Evolutionary conservation across 1,284 basidiomycete genomes (phyloP), one percentile per base, ranked within the genome.

Genomic region (Rhodotorula sp.): DNA sequence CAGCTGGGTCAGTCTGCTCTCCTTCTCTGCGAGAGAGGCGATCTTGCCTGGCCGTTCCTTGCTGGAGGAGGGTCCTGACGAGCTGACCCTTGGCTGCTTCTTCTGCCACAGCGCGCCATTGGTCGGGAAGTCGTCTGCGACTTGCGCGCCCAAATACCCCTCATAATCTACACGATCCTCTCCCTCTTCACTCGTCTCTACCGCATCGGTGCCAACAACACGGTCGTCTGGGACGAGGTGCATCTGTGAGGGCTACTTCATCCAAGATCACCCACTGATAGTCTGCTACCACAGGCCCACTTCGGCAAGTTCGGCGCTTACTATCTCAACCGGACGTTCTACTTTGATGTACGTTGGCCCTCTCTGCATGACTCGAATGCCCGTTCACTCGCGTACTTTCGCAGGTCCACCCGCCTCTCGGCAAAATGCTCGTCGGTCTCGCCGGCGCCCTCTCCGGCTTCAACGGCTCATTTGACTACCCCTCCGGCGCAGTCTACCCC

Each of bases 231-330:
- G 95, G 96, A 99, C 81, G 96, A 98, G 77, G 82, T 82, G 54
- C 71, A 81, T n/a, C n/a, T n/a, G n/a, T n/a, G n/a, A n/a, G n/a
- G n/a, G n/a, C n/a, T n/a, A n/a, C n/a, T n/a, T n/a, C n/a, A n/a
- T n/a, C n/a, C n/a, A n/a, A n/a, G n/a, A n/a, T n/a, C n/a, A n/a
- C n/a, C n/a, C n/a, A n/a, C n/a, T n/a, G n/a, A n/a, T n/a, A 9
- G 2, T n/a, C 27, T 34, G 51, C 11, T 3, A 24, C 13, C 22
- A 1, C 68, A 83, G 84, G 93, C 93, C n/a, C 93, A 96, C 81
- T 96, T 96, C 81, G 93, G 94, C 77, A 96, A 96, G 82, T 96
- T 96, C 81, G 93, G 92, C 65, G 92, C 92, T n/a, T 90, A 96
- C 82, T 99, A 99, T 81, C 82, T 99, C 79, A 93, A 94, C 80